phyloP scores from a whole-genome alignment of 768 basidiomycete species.

The Lepiota venenata region DNA sequence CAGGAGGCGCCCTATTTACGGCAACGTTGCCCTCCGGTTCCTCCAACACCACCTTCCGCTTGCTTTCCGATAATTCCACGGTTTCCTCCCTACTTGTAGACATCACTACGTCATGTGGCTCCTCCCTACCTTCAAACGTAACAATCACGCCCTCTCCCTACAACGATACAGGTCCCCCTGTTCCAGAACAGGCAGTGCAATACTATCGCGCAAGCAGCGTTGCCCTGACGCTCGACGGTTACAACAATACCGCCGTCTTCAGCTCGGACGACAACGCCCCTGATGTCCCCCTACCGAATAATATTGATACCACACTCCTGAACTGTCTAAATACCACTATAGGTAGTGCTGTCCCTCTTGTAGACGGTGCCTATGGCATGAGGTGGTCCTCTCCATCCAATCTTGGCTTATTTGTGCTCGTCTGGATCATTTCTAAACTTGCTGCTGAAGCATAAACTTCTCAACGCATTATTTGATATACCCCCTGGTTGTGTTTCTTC shows the following conservation, averaged over 20 bases:
- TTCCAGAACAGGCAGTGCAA: slow-evolving; percentile 55
- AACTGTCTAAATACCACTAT: slow-evolving; percentile 64
- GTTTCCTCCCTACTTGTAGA: slow-evolving; percentile 38
- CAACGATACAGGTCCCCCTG: slow-evolving; percentile 30
- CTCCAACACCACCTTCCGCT: slow-evolving; percentile 38
- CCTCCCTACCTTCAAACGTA: slow-evolving; percentile 19
- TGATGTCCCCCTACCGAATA: slow-evolving; percentile 48
- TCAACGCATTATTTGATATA: background rate
- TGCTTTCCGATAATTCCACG: slow-evolving; percentile 48
- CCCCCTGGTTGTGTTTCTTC: background rate
- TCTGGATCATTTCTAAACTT: slow-evolving; percentile 20
- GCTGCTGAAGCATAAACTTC: slow-evolving; percentile 14
- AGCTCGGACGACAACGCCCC: slow-evolving; percentile 33
- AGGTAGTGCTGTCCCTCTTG: slow-evolving; percentile 51
- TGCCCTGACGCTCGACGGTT: slow-evolving; percentile 58
- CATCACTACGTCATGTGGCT: slow-evolving; percentile 38
- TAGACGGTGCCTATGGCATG: slow-evolving; percentile 31
- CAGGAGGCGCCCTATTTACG: slow-evolving; percentile 44
- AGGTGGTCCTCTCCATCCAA: slow-evolving; percentile 16
- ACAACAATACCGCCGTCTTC: slow-evolving; percentile 59
- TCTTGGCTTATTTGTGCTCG: slow-evolving; percentile 18
- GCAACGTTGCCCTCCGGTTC: slow-evolving; percentile 39
- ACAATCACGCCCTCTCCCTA: slow-evolving; percentile 24
- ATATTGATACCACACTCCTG: slow-evolving; percentile 47
- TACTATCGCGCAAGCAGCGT: slow-evolving; percentile 70